Evolutionary conservation across 1,139 yeast species (phyloP), one percentile per base, ranked within the genome.

Genomic region (Protomyces inouyei): DNA sequence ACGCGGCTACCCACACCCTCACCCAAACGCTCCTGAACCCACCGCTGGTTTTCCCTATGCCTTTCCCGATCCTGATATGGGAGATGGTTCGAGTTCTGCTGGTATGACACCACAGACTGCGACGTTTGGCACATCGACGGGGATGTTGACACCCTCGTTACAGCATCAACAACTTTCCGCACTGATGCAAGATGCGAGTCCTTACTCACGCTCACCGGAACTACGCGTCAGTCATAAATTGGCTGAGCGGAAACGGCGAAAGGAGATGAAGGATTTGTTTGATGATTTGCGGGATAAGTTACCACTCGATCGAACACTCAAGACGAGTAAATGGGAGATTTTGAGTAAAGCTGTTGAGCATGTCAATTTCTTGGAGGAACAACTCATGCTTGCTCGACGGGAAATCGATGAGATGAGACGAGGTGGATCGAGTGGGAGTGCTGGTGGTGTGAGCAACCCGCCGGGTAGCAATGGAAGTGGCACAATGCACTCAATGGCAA

Each of bases 1-100:
- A 38, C 83, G 79, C 5, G 86, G 79, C 32, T 78, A 69, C n/a
- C 81, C 70, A 3, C 65, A 48, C 51, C 52, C 68, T 23, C 64
- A 71, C 67, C 63, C 70, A 57, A 61, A 67, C 64, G 65, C 66
- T 40, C 57, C 68, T 53, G 46, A 64, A 59, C 67, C 65, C n/a
- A 65, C 66, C n/a, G 57, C 61, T 14, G 65, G 67, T 12, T 67
- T 46, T 40, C 63, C 66, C 28, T 67, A 59, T 40, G 68, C 68
- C 36, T 66, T 66, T 52, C 67, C 67, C 18, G 66, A 64, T 37
- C 66, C 67, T 4, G 59, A 60, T 45, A 45, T 54, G 54, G 64
- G 59, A 25, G 63, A 52, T 32, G 55, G n/a, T 2, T 14, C 14
- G n/a, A 48, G 55, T 14, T 35, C 56, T 43, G 35, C 46, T 28